A percentile compares a stretch with the other conserved stretches of the same genome.
phyloP scores from a whole-genome alignment of 768 basidiomycete species.

The Amylocystis lapponica region DNA sequence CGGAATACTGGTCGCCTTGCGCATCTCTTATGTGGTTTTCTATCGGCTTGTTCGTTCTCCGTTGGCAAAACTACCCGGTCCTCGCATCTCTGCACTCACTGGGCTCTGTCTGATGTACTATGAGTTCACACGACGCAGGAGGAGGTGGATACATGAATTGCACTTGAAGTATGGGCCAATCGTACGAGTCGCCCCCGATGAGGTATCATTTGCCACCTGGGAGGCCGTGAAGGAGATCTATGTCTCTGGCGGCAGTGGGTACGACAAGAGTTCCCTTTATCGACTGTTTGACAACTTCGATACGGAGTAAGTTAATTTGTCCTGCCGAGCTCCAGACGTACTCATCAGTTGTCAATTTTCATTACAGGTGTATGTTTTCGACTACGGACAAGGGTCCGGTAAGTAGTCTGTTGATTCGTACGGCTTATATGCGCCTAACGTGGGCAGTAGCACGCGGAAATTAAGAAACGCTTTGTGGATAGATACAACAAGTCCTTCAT shows the following conservation, averaged over 20 bases:
- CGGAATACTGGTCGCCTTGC: too few relatives aligned
- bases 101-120: slow-evolving; percentile 15
- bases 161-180: slow-evolving; percentile 14
- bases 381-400: slow-evolving; percentile 8
- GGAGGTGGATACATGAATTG: slow-evolving; percentile 12
- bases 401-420: background rate
- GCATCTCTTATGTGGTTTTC: background rate
- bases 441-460: slow-evolving; percentile 9
- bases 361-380: slow-evolving; percentile 16
- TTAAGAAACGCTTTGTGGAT: slow-evolving; percentile 14
- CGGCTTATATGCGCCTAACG: background rate
- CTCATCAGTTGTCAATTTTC: too few relatives aligned
- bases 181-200: slow-evolving; percentile 15
- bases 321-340: too few relatives aligned
- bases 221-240: slow-evolving; percentile 20
- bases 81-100: slow-evolving; percentile 8
- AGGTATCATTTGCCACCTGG: slow-evolving; percentile 16
- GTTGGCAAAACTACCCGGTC: slow-evolving; percentile 11
- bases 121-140: slow-evolving; percentile 11
- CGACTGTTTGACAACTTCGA: slow-evolving; percentile 9
- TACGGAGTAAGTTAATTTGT: slow-evolving; percentile 7
- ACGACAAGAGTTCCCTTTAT: slow-evolving; percentile 15
- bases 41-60: slow-evolving; percentile 10
- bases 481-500: slow-evolving; percentile 15
- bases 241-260: slow-evolving; percentile 17